Evolutionary conservation across 2,329 filamentous ascomycete genomes (phyloP).

Genomic region (Diaporthe ampelina): DNA sequence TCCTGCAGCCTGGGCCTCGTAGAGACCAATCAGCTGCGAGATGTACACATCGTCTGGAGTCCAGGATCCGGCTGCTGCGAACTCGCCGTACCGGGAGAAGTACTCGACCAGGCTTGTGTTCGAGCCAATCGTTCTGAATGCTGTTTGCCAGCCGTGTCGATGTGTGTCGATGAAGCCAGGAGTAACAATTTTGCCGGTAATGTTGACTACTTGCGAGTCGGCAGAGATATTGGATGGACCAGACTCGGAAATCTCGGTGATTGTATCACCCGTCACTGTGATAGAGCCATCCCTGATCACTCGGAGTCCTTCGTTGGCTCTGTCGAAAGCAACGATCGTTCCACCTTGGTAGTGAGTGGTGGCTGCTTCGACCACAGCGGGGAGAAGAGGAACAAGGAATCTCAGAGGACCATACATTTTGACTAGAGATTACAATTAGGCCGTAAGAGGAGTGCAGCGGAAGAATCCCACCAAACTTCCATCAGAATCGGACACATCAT

Average conservation of each 20-base stretch:
- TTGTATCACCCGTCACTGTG: slow-evolving; percentile 55
- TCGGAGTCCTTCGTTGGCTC: slow-evolving; percentile 49
- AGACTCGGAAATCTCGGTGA: slow-evolving; percentile 50
- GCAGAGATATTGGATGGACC: slow-evolving; percentile 49
- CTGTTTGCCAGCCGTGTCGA: slow-evolving; percentile 69
- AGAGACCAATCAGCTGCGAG: slow-evolving; percentile 60
- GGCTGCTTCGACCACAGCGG: slow-evolving; percentile 4
- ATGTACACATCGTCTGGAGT: slow-evolving; percentile 61
- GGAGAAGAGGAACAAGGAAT: slow-evolving; percentile 3
- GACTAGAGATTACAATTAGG: neutral
- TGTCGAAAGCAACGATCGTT: slow-evolving; percentile 59
- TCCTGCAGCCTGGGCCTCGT: slow-evolving; percentile 66
- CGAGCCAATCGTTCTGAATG: slow-evolving; percentile 64
- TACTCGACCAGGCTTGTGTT: slow-evolving; percentile 66
- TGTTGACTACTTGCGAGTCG: slow-evolving; percentile 60
- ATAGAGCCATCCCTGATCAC: slow-evolving; percentile 58
- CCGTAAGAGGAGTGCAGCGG: neutral
- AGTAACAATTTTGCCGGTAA: slow-evolving; percentile 64
- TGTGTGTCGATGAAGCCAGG: slow-evolving; percentile 72
- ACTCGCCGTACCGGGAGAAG: slow-evolving; percentile 57
- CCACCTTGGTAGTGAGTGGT: slow-evolving; percentile 46
- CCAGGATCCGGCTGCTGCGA: slow-evolving; percentile 49
- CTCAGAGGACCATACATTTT: slow-evolving; percentile 2
- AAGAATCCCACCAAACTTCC: neutral
- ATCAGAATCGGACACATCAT: neutral